phyloP scores from a whole-genome alignment of 2,329 filamentous ascomycete species.

The Rhynchosporium agropyri region DNA sequence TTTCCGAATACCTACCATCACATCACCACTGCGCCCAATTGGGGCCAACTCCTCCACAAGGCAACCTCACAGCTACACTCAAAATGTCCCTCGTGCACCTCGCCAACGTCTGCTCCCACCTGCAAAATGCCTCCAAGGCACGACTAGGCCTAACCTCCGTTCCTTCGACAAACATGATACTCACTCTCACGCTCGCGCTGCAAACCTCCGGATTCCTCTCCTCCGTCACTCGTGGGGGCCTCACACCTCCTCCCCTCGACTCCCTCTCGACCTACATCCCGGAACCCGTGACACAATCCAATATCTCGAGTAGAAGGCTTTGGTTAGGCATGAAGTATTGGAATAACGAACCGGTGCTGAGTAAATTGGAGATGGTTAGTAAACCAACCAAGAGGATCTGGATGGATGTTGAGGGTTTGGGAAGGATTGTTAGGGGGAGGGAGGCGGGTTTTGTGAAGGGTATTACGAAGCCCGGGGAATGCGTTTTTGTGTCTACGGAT shows the following conservation, averaged over 20 bases:
- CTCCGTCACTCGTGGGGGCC: conserved; percentile 65
- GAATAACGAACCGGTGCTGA: conserved; percentile 69
- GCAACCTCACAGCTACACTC: not conserved
- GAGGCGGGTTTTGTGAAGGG: conserved; percentile 63
- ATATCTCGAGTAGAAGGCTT: conserved; percentile 63
- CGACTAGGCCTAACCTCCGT: conserved; percentile 71
- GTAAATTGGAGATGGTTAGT: conserved; percentile 63
- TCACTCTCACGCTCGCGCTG: conserved; percentile 64
- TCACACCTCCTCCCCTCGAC: conserved; percentile 56
- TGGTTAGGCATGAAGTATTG: conserved; percentile 78
- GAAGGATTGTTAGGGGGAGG: conserved; percentile 60
- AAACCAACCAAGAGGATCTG: conserved; percentile 70
- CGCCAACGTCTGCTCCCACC: conserved; percentile 70
- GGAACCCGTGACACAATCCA: conserved; percentile 58
- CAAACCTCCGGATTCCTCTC: conserved; percentile 70
- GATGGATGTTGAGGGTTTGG: conserved; percentile 60
- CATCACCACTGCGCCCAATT: not conserved
- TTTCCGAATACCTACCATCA: not conserved
- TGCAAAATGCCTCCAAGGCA: conserved; percentile 72
- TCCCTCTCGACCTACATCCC: conserved; percentile 50
- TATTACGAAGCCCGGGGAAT: conserved; percentile 67
- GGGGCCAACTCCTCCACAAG: not conserved
- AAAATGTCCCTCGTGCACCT: conserved; percentile 73
- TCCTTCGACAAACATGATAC: conserved; percentile 67
- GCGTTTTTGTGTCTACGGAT: conserved; percentile 69